Base-by-base conservation (phyloP, 2,329 filamentous ascomycete genomes). In the Fusarium globosum region DNA sequence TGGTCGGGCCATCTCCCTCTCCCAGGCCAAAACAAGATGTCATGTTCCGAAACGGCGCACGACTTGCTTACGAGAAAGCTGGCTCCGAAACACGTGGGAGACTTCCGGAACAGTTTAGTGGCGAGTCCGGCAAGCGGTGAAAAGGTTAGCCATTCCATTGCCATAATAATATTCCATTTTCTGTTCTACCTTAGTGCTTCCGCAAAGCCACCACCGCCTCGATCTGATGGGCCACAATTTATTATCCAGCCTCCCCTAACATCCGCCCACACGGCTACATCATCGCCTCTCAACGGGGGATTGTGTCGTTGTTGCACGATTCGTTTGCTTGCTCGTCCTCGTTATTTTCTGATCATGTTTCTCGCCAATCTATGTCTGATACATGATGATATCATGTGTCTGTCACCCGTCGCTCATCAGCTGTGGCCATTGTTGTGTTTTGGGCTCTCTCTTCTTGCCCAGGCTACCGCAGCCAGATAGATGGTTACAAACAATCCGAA, bases 101-200 rank as follows among this genome's bases (percentile, higher is more conserved):
- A 63, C 66, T 78, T 76, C 76, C 76, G 73, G 69, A 77, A 78
- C 38, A 68, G 76, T 68, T 78, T 78, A 78, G 76, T 63, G 73
- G 76, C 62, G 52, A 73, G 68, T 61, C 74, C 52, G 55, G 68
- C 30, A 60, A 72, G 74, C 71, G 74, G 76, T 78, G 73, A 75
- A 77, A 77, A 76, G 46, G 74, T 77, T 71, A 23, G 52, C 69
- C 72, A 70, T 75, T 73, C 66, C 70, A 56, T 48, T 28, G 33
- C 30, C 20, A n/a, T 36, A 58, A 35, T 18, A 33, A 33, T n/a
- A 35, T 66, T 66, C 52, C 26, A 41, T 63, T 48, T 39, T 18
- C 26, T 41, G 23, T 60, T 63, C 49, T 16, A 28, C 49, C 52
- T 23, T 6, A 26, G 53, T 60, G 26, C 61, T 52, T 41, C 61